Evolutionary conservation across 345 rosid species (phyloP), one percentile per base, ranked within the genome.

Genomic region (Populus nigra): DNA sequence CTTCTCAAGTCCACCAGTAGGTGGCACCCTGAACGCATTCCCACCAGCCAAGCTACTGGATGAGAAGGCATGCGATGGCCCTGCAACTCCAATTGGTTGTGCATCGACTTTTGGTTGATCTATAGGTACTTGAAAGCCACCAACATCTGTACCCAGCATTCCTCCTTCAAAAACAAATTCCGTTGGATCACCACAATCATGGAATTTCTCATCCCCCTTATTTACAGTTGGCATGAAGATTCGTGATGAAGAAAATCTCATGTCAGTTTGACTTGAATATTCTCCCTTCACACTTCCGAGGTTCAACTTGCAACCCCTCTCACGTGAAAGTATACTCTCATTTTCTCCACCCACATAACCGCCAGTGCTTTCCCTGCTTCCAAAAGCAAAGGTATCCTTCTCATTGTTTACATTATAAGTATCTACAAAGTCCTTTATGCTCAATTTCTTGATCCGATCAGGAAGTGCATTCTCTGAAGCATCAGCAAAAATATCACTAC

Each of bases 241-340:
- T 72, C 38, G 45, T 22, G 82, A 82, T 55, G 90, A 75, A 38
- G 85, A 50, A 77, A 77, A 79, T 65, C 72, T 69, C 59, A 15
- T 13, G 50, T 79, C 81, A 0, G 72, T 47, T 74, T 68, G 86
- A 73, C 71, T 70, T 79, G 85, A 70, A 79, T 85, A 82, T 77
- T 75, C 84, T 57, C 68, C 77, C 15, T 31, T 65, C 72, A 71
- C 69, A 80, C 76, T 79, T 79, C 72, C 88, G 73, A 87, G 84
- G 22, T 84, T 88, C 79, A 91, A 78, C 81, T 96, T 93, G 78
- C 81, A 73, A 74, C 81, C 85, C 89, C 92, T 79, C 76, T 88
- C 94, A 76, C 83, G 83, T 38, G 83, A 85, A 47, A 90, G 76
- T 35, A 78, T 69, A 74, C 70, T 83, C 63, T 88, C 90, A 59